phyloP scores from a whole-genome alignment of 2,329 filamentous ascomycete species.

The Colletotrichum cereale region DNA sequence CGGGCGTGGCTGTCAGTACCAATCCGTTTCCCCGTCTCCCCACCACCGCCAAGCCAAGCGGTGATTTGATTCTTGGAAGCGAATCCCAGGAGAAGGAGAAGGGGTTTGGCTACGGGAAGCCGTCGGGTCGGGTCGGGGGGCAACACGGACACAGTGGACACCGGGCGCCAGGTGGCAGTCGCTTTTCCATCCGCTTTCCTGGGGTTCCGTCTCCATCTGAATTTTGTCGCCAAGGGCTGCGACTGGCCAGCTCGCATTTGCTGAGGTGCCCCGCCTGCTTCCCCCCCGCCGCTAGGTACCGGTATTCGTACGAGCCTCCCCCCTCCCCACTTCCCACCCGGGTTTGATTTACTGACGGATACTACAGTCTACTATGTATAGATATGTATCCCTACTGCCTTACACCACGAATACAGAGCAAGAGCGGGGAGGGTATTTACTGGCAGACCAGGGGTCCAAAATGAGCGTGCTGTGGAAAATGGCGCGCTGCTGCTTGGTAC shows the following conservation, averaged over 20 bases:
- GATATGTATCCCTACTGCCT: neutral
- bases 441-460: neutral
- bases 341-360: neutral
- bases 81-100: neutral
- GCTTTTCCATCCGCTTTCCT: neutral
- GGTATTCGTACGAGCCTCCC: neutral
- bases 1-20: slow-evolving; percentile 9
- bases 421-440: neutral
- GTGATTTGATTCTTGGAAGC: neutral
- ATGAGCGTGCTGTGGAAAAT: neutral
- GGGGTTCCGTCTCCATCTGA: neutral
- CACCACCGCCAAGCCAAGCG: neutral
- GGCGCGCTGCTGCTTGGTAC: neutral
- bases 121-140: neutral
- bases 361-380: too few species aligned
- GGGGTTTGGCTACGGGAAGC: neutral
- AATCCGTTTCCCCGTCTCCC: neutral
- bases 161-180: neutral
- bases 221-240: neutral
- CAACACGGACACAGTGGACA: neutral
- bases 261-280: neutral
- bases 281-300: neutral
- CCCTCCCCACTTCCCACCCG: too few species aligned
- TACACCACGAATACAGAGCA: neutral
- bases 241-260: slow-evolving; percentile 20